Conservation (phyloP, 805 yeast genomes). For the Candida corydali region DNA sequence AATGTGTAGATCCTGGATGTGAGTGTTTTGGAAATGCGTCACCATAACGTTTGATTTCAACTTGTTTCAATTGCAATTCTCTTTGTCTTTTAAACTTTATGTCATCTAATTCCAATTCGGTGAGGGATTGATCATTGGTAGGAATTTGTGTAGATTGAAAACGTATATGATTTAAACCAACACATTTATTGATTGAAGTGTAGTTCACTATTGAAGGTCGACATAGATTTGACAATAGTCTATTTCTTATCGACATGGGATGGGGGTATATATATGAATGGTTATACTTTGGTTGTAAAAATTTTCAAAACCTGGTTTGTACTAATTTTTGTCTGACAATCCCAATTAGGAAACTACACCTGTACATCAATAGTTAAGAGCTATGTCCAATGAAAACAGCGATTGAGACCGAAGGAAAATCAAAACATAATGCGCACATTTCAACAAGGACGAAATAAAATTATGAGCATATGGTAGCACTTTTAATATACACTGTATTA, state of each 20-base stretch:
- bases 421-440: too few species aligned
- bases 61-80: conserved; percentile 65
- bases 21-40: conserved; percentile 46
- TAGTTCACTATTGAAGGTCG: neutral
- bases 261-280: too few species aligned
- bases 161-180: conserved; percentile 4
- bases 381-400: neutral
- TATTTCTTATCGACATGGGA: conserved; percentile 2
- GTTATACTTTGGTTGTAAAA: neutral
- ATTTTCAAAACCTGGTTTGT: neutral
- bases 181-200: neutral
- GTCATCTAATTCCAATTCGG: conserved; percentile 80
- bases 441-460: too few species aligned
- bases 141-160: neutral
- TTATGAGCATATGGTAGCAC: conserved; percentile 5
- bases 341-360: conserved; percentile 1
- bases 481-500: neutral
- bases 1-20: conserved; percentile 88
- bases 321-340: neutral
- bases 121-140: conserved; percentile 16
- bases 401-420: too few species aligned
- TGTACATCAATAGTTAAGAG: conserved; percentile 1
- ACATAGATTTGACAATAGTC: conserved; percentile 2
- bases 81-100: conserved; percentile 65
- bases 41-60: conserved; percentile 68